These are phyloP conservation scores for Thalassiosira allenii DNA, from an alignment of 352 stramenopile species.

Conservation along the genomic window DNA sequence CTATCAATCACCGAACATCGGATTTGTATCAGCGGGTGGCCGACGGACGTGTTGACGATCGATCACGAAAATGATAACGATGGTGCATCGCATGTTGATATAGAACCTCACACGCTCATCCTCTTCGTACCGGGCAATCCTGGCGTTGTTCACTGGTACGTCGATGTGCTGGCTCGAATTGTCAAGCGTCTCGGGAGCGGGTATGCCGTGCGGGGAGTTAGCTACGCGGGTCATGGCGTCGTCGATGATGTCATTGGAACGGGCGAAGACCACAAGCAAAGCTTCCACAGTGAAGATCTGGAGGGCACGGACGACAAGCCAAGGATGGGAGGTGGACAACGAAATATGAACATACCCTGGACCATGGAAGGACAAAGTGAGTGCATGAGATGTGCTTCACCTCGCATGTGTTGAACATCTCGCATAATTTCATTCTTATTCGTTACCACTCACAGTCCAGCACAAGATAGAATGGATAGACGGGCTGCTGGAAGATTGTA, in stretches of 20 bases:
- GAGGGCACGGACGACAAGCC: too few relatives aligned
- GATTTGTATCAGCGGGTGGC: conserved; percentile 71
- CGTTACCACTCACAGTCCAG: conserved; percentile 30
- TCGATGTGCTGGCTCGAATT: conserved; percentile 47
- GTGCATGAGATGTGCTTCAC: conserved; percentile 11
- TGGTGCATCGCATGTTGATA: too few relatives aligned
- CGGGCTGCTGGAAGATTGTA: conserved; percentile 48
- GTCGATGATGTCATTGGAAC: conserved; percentile 35
- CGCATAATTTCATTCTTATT: too few relatives aligned
- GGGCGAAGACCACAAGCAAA: conserved; percentile 27
- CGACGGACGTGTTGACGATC: conserved; percentile 61
- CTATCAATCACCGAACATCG: too few relatives aligned
- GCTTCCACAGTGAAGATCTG: conserved; percentile 12
- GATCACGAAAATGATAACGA: conserved; percentile 29
- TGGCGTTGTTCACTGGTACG: conserved; percentile 75
- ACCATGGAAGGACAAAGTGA: conserved; percentile 77
- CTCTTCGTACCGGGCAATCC: conserved; percentile 84
- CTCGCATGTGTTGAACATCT: neutral
- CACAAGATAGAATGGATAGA: conserved; percentile 82
- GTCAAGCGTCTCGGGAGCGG: conserved; percentile 60
- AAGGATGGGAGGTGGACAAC: too few relatives aligned
- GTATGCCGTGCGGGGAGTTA: conserved; percentile 59
- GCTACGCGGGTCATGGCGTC: conserved; percentile 75
- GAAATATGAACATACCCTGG: conserved; percentile 62
- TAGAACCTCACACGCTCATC: conserved; percentile 68